Conservation (phyloP, 139 green algal genomes). For the Auxenochlorella pyrenoidosa region DNA sequence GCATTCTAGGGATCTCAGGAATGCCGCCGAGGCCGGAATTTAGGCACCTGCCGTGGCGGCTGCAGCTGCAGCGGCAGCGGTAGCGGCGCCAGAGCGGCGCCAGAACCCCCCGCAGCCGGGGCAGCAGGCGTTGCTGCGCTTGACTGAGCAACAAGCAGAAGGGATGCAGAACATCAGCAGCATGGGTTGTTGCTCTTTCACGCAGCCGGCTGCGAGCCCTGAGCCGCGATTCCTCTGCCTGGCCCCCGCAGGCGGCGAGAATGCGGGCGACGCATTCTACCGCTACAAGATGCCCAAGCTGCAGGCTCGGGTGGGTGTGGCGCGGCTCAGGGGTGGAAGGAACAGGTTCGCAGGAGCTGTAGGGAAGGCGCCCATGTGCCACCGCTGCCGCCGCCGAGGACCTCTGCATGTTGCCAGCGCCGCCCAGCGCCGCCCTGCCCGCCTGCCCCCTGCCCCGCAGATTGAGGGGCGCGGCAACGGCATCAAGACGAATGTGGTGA, state of each 20-base stretch:
- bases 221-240: too few relatives aligned
- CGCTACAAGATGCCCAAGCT: constrained; percentile 99
- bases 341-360: not conserved
- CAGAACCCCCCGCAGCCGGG: not conserved
- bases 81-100: too few relatives aligned
- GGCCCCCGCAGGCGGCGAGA: constrained; percentile 72
- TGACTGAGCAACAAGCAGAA: too few relatives aligned
- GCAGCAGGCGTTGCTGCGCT: not conserved
- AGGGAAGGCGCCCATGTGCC: constrained; percentile 6
- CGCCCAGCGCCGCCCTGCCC: not conserved
- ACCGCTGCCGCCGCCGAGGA: not conserved
- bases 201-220: not conserved
- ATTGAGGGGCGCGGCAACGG: constrained; percentile 98
- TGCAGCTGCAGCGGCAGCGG: too few relatives aligned
- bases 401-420: not conserved
- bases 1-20: not conserved
- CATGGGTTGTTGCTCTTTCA: not conserved
- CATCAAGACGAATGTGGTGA: constrained; percentile 99
- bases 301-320: constrained; percentile 78
- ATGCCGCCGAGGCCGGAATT: not conserved
- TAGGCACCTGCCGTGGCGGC: too few relatives aligned
- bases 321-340: too few relatives aligned
- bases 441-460: constrained; percentile 52
- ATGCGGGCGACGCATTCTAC: constrained; percentile 93
- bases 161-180: too few relatives aligned